phyloP scores from a whole-genome alignment of 768 basidiomycete genomes.

The Boletus rubescentipes region DNA sequence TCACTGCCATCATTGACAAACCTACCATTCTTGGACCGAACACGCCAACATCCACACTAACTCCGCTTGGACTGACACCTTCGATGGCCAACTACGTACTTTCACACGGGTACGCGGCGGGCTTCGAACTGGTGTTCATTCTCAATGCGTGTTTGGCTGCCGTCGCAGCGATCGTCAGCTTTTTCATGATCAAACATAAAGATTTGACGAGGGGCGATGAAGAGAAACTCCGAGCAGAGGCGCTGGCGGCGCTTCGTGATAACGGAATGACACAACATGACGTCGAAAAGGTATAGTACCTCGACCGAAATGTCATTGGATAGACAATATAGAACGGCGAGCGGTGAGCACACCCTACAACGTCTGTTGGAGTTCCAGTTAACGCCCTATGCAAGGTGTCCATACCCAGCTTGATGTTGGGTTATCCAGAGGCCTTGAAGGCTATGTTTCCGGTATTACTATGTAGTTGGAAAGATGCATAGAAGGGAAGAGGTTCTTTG shows the following conservation, averaged over 20 bases:
- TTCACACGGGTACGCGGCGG: slow-evolving; percentile 48
- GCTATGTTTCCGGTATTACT: neutral
- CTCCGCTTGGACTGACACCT: slow-evolving; percentile 36
- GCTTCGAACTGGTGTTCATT: slow-evolving; percentile 59
- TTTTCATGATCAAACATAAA: slow-evolving; percentile 60
- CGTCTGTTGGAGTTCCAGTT: neutral
- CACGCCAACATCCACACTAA: slow-evolving; percentile 31
- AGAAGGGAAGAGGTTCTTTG: neutral
- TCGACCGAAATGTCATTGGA: neutral
- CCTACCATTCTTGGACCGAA: slow-evolving; percentile 38
- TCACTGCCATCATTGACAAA: slow-evolving; percentile 49
- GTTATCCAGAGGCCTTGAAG: neutral
- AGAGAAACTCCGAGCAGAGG: slow-evolving; percentile 39
- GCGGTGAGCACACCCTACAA: too few species aligned
- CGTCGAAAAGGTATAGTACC: neutral
- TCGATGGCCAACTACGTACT: slow-evolving; percentile 43
- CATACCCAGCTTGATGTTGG: neutral
- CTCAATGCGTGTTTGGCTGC: slow-evolving; percentile 56
- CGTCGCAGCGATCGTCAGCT: slow-evolving; percentile 51
- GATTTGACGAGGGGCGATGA: slow-evolving; percentile 60
- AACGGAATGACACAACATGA: neutral
- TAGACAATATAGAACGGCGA: neutral
- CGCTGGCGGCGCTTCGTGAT: neutral
- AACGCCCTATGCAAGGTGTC: neutral
- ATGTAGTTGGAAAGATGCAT: neutral